Base-by-base conservation (phyloP, 176 grass and related monocot species). In the Triticum turgidum region DNA sequence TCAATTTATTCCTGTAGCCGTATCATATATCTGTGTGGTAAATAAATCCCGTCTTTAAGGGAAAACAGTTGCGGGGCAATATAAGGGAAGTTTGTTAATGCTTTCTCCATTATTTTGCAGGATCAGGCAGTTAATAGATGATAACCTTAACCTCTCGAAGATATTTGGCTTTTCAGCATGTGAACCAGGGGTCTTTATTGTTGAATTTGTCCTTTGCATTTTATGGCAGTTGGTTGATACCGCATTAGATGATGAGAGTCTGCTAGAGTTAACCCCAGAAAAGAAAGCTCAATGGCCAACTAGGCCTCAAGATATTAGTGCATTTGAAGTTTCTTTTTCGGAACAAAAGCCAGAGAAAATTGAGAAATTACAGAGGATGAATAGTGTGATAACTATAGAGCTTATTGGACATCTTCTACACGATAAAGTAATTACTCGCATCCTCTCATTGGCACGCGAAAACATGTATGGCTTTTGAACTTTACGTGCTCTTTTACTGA, bases 341-440 rank as follows among this genome's bases (percentile, higher is more conserved):
- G 93, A 95, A 83, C 86, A 87, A 85, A 86, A 82, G 80, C 81
- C 49, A 15, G 96, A 95, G 22, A 90, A 89, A 59, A 93, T 54
- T 51, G 90, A 95, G 79, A 95, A 93, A 69, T 88, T 95, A 64
- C 88, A 93, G 66, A 94, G 92, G 86, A 85, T 83, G 52, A 98
- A 98, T 77, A 92, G 47, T 72, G 73, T 92, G 37, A 87, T 89
- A 83, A 90, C 96, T 80, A 58, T 94, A 65, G 96, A 95, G 84
- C 80, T 98, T 70, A 88, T 98, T 70, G 86, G 85, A 42, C 91
- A 98, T 89, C 77, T 98, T 83, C 91, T 98, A 73, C 80, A 79
- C 61, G 88, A 98, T 73, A 98, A 95, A 98, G 96, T 94, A 98
- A 91, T 91, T 92, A 95, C 93, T 93, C 74, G 83, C 66, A 91